These are phyloP conservation scores for Tulasnella sp. DNA, from an alignment of 768 basidiomycete species.

Conservation along the genomic window DNA sequence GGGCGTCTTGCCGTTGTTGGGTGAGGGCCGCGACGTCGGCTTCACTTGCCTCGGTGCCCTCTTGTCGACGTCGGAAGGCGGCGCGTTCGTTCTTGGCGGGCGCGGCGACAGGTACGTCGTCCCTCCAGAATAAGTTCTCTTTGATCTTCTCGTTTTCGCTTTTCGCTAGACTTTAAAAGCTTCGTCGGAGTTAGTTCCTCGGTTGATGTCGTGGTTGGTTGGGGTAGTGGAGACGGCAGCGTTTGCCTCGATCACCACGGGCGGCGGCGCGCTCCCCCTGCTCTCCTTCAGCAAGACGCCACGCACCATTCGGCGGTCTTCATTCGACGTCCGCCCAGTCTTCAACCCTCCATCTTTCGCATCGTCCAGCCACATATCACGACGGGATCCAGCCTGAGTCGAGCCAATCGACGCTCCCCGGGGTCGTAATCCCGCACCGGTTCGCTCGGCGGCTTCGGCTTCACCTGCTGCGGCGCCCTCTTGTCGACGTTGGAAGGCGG, in stretches of 20 bases:
- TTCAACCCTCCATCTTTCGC: conserved; percentile 56
- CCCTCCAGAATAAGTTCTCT: neutral
- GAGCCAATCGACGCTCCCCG: conserved; percentile 88
- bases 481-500: too few relatives aligned
- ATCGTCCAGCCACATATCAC: conserved; percentile 91
- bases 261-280: neutral
- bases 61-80: neutral
- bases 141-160: neutral
- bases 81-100: neutral
- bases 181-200: neutral
- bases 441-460: too few relatives aligned
- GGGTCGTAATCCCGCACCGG: conserved; percentile 63
- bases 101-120: conserved; percentile 22
- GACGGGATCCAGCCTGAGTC: conserved; percentile 95
- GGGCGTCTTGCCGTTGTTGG: neutral
- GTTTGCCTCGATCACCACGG: neutral
- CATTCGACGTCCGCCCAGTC: neutral
- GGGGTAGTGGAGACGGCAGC: neutral
- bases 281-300: conserved; percentile 12
- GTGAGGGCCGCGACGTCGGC: conserved; percentile 18
- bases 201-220: neutral
- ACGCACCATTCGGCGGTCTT: conserved; percentile 6
- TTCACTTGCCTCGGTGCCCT: conserved; percentile 20
- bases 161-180: neutral
- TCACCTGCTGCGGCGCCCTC: too few relatives aligned